Percentiles rank a stretch among this genome's conserved stretches.
Conservation (phyloP, 2,329 filamentous ascomycete species). For the Xylariaceae sp. region DNA sequence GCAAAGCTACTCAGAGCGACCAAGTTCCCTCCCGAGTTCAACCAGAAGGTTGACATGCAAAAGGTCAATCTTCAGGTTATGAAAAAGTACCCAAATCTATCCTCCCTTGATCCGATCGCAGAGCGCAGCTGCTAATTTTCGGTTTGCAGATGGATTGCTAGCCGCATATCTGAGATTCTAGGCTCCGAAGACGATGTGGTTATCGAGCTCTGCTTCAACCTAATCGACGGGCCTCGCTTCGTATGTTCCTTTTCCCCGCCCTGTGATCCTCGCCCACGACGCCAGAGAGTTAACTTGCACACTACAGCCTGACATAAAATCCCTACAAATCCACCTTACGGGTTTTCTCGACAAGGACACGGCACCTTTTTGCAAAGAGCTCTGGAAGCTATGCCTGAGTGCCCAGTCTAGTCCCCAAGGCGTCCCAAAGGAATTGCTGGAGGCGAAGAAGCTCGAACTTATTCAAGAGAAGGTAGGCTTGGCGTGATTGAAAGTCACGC, state of each 20-base stretch:
- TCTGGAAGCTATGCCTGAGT: conserved; percentile 88
- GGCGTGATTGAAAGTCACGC: neutral
- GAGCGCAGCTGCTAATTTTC: conserved; percentile 14
- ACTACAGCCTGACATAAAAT: conserved; percentile 84
- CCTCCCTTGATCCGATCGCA: neutral
- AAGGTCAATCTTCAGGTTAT: conserved; percentile 97
- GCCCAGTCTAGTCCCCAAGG: conserved; percentile 84
- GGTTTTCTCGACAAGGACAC: conserved; percentile 95
- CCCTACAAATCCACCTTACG: conserved; percentile 87
- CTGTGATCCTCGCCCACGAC: neutral
- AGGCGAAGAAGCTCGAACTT: conserved; percentile 92
- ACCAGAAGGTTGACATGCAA: conserved; percentile 90
- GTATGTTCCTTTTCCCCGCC: conserved; percentile 9
- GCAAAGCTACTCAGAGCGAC: conserved; percentile 85
- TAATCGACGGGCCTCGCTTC: conserved; percentile 21
- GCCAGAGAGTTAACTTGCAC: conserved; percentile 3
- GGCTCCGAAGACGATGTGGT: conserved; percentile 95
- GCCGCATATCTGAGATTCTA: conserved; percentile 79
- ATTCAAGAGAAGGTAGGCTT: conserved; percentile 80
- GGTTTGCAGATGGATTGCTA: conserved; percentile 76
- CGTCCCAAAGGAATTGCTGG: conserved; percentile 87
- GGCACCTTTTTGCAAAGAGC: conserved; percentile 79
- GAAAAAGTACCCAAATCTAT: conserved; percentile 67
- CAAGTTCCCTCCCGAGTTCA: conserved; percentile 92
- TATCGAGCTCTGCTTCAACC: conserved; percentile 65